Evolutionary conservation across 1,284 basidiomycete species (phyloP).

Genomic region (Cutaneotrichosporon cavernicola): DNA sequence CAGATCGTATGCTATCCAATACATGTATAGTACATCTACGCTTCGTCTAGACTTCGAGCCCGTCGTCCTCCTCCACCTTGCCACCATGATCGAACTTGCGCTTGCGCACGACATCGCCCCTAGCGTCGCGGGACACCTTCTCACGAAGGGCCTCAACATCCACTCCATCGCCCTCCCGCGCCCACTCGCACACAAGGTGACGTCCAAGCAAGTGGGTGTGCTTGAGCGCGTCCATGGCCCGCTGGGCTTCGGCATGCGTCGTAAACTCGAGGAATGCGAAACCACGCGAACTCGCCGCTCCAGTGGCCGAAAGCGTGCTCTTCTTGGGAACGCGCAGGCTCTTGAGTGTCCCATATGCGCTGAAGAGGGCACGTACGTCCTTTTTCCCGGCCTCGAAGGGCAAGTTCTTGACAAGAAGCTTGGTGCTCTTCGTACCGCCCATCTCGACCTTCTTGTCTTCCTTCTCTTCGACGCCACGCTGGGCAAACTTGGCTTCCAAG

Average conservation of each 20-base stretch:
- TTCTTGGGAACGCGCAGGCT: conserved; percentile 84
- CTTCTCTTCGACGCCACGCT: conserved; percentile 65
- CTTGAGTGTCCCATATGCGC: conserved; percentile 86
- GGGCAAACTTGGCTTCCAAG: conserved; percentile 81
- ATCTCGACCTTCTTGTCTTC: conserved; percentile 35
- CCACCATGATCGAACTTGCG: conserved; percentile 46
- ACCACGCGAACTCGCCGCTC: conserved; percentile 61
- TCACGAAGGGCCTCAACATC: conserved; percentile 70
- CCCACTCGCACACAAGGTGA: conserved; percentile 93
- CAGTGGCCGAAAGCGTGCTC: conserved; percentile 69
- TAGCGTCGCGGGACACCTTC: conserved; percentile 60
- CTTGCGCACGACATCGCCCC: conserved; percentile 39
- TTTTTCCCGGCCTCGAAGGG: conserved; percentile 95
- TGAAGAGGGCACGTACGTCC: conserved; percentile 83
- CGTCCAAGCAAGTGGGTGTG: conserved; percentile 95
- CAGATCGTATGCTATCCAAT: background rate
- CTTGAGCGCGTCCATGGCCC: conserved; percentile 75
- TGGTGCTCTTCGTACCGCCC: conserved; percentile 62
- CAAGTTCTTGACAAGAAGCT: conserved; percentile 95
- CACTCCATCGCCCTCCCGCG: conserved; percentile 64
- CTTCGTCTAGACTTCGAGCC: conserved; percentile 30
- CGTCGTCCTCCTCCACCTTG: conserved; percentile 34
- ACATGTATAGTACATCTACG: background rate
- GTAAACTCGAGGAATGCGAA: conserved; percentile 96
- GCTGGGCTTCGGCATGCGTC: conserved; percentile 79